phyloP scores from a whole-genome alignment of 2,329 filamentous ascomycete species.

The Hymenoscyphus linearis region DNA sequence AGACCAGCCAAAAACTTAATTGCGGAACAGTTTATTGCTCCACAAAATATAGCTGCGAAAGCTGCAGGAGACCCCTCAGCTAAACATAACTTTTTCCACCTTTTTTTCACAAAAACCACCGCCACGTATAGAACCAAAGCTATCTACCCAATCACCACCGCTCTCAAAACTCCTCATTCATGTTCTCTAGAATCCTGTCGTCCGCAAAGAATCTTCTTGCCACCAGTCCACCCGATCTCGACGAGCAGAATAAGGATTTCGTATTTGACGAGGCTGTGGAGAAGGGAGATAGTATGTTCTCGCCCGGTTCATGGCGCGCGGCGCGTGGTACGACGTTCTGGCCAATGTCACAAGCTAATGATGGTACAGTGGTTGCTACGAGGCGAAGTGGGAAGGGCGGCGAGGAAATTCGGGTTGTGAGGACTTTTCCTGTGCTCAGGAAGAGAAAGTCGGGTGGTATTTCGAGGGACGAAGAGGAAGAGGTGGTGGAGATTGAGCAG shows the following conservation, averaged over 20 bases:
- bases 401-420: not conserved
- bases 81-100: not conserved
- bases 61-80: not conserved
- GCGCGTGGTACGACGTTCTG: not conserved
- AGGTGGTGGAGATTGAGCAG: not conserved
- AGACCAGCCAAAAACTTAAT: not conserved
- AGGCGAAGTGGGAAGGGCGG: not conserved
- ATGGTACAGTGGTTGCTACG: not conserved
- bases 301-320: not conserved
- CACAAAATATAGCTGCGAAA: not conserved
- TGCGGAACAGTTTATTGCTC: not conserved
- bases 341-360: not conserved
- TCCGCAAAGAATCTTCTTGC: slow-evolving; percentile 22
- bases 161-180: slow-evolving; percentile 2
- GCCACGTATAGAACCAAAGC: not conserved
- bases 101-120: not conserved
- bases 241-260: not conserved
- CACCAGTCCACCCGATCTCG: not conserved
- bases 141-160: not conserved
- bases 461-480: slow-evolving; percentile 4
- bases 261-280: slow-evolving; percentile 12
- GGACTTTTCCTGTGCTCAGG: not conserved
- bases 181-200: slow-evolving; percentile 27
- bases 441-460: not conserved
- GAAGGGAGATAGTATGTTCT: slow-evolving; percentile 2